Evolutionary conservation across 2,329 filamentous ascomycete species (phyloP).

Genomic region (Aspergillus eucalypticola): DNA sequence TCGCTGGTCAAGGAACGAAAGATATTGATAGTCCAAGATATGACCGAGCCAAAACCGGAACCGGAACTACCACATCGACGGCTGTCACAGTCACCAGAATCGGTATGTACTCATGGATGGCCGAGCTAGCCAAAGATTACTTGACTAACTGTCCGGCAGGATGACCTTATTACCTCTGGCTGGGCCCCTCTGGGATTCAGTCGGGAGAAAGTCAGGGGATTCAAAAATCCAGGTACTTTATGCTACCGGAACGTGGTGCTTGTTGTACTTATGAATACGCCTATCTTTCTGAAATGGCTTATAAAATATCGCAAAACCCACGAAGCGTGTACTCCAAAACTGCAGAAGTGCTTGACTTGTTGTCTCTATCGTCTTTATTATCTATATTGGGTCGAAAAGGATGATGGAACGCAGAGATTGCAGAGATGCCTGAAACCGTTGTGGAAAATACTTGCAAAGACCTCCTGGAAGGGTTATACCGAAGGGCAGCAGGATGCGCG

Average conservation of each 20-base stretch:
- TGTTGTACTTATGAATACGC: slow-evolving; percentile 28
- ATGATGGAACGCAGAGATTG: not conserved
- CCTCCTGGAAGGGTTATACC: slow-evolving; percentile 1
- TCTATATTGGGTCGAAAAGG: slow-evolving; percentile 20
- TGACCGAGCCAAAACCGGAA: not conserved
- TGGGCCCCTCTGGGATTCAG: not conserved
- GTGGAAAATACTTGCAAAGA: slow-evolving; percentile 7
- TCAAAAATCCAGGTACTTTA: slow-evolving; percentile 9
- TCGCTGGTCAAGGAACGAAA: not conserved
- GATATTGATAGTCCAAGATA: not conserved
- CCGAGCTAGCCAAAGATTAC: not conserved
- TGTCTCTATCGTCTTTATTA: slow-evolving; percentile 14
- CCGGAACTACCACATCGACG: not conserved
- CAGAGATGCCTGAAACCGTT: slow-evolving; percentile 1
- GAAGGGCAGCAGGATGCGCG: slow-evolving; percentile 19
- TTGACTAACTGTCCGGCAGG: not conserved
- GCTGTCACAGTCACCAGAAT: no score
- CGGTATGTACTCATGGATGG: not conserved
- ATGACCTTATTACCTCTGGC: not conserved
- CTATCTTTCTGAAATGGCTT: slow-evolving; percentile 28
- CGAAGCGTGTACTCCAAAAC: not conserved
- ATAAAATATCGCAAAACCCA: slow-evolving; percentile 1
- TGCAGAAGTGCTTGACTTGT: slow-evolving; percentile 17
- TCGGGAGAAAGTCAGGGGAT: slow-evolving; percentile 6
- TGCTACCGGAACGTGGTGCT: slow-evolving; percentile 34